Evolutionary conservation across 148 eudicot species (phyloP).

Genomic region (Rhododendron ferrugineum): DNA sequence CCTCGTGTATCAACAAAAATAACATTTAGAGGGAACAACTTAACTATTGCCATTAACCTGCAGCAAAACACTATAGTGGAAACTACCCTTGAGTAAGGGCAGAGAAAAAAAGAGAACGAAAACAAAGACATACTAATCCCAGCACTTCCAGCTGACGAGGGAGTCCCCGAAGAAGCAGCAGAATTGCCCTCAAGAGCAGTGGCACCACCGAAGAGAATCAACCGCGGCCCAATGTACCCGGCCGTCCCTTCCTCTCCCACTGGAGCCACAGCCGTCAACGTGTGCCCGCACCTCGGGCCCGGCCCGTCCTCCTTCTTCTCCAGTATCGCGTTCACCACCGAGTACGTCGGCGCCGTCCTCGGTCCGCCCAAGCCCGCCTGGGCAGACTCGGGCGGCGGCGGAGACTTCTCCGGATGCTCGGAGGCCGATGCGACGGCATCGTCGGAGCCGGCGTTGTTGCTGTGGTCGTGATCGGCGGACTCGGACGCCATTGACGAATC

Average conservation of each 20-base stretch:
- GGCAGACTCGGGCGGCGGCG: not conserved
- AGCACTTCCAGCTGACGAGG: constrained; percentile 93
- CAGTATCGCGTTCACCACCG: constrained; percentile 74
- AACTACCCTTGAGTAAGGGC: no score
- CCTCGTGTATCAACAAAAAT: not conserved
- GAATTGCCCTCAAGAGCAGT: constrained; percentile 96
- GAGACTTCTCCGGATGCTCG: constrained; percentile 23
- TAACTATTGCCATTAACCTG: not conserved
- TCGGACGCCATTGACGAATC: constrained; percentile 52
- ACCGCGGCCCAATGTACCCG: constrained; percentile 78
- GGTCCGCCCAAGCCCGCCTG: constrained; percentile 45
- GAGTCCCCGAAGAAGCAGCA: constrained; percentile 71
- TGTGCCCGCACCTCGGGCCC: constrained; percentile 94
- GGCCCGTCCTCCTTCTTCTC: constrained; percentile 97
- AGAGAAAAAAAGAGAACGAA: not conserved
- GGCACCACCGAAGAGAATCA: constrained; percentile 95
- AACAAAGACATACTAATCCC: constrained; percentile 69
- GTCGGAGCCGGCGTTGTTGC: not conserved
- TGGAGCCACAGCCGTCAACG: constrained; percentile 85
- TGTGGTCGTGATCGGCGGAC: constrained; percentile 46
- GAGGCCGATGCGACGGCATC: not conserved
- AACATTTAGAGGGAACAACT: not conserved
- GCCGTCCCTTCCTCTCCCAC: constrained; percentile 89
- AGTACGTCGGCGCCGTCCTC: constrained; percentile 73
- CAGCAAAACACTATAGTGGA: no score